These are phyloP conservation scores for Polychytrium aggregatum DNA, from an alignment of 192 early-diverging fungal species.

Conservation along the genomic window DNA sequence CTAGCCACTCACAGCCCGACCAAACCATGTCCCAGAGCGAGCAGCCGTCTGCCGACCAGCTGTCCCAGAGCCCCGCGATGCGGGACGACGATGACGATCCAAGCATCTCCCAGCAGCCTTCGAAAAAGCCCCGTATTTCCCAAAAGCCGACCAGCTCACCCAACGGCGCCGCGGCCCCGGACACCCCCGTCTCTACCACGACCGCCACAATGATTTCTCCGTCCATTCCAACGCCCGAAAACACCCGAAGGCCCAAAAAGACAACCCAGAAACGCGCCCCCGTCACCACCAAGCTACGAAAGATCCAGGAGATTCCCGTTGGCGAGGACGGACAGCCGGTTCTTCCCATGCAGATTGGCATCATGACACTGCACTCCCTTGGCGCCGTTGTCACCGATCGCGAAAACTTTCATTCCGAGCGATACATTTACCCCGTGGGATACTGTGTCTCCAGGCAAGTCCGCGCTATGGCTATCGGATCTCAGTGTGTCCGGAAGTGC, in stretches of 20 bases:
- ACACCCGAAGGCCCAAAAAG: neutral
- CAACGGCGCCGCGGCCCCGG: neutral
- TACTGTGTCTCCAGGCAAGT: slow-evolving; percentile 48
- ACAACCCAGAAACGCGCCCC: slow-evolving; percentile 1
- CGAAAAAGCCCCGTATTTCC: too few relatives aligned
- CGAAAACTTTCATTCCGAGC: slow-evolving; percentile 71
- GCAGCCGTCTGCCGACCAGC: too few relatives aligned
- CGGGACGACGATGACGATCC: too few relatives aligned
- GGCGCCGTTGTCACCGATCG: slow-evolving; percentile 69
- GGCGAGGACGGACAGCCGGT: slow-evolving; percentile 58
- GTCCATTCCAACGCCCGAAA: neutral
- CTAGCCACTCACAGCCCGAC: too few relatives aligned
- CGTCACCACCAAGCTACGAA: slow-evolving; percentile 9
- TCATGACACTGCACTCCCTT: slow-evolving; percentile 58
- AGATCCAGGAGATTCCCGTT: slow-evolving; percentile 14
- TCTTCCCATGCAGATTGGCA: slow-evolving; percentile 68
- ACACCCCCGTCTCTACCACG: neutral
- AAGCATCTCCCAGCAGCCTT: too few relatives aligned
- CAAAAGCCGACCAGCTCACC: neutral
- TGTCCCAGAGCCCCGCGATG: too few relatives aligned
- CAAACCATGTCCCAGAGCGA: too few relatives aligned
- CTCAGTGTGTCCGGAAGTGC: neutral
- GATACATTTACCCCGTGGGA: slow-evolving; percentile 88
- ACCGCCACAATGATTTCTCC: neutral
- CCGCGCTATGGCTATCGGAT: too few relatives aligned